phyloP scores from a whole-genome alignment of 2,329 filamentous ascomycete genomes.

The Sporothrix pseudoabietina region DNA sequence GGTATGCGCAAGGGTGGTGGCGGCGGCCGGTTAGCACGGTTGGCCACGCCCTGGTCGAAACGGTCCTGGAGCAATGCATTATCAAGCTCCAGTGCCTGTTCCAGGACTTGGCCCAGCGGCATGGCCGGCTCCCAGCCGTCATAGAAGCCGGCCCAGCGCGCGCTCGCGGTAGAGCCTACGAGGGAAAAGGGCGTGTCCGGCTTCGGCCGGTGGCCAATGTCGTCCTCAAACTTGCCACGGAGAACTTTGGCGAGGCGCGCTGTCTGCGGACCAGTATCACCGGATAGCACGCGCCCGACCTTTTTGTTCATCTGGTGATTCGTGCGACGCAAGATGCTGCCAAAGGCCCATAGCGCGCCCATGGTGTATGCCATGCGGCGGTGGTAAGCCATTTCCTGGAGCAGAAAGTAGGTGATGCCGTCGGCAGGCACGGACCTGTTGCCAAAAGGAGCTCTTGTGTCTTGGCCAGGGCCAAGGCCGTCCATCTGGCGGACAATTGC shows the following conservation, averaged over 20 bases:
- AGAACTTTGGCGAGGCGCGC: not conserved
- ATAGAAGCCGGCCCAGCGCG: conserved; percentile 29
- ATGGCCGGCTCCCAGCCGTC: conserved; percentile 31
- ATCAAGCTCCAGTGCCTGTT: conserved; percentile 32
- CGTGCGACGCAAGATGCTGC: conserved; percentile 37
- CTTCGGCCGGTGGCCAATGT: not conserved
- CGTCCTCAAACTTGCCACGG: not conserved
- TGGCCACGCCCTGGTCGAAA: not conserved
- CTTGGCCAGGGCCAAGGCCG: not conserved
- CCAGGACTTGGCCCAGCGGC: conserved; percentile 31
- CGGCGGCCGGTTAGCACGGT: not conserved
- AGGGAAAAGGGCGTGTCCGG: not conserved
- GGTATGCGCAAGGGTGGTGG: conserved; percentile 29
- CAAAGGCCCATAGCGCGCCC: conserved; percentile 43
- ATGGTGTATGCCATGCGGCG: conserved; percentile 41
- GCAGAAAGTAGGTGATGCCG: conserved; percentile 42
- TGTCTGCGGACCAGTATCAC: not conserved
- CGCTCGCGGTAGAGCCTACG: conserved; percentile 22
- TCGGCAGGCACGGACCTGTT: conserved; percentile 35
- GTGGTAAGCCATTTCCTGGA: conserved; percentile 45
- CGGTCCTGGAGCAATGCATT: conserved; percentile 28
- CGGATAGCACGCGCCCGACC: conserved; percentile 29
- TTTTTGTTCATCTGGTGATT: conserved; percentile 39
- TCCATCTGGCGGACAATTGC: conserved; percentile 38
- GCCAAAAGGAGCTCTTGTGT: not conserved